phyloP scores from a whole-genome alignment of 2,329 filamentous ascomycete species.

The Drechslera avenae region DNA sequence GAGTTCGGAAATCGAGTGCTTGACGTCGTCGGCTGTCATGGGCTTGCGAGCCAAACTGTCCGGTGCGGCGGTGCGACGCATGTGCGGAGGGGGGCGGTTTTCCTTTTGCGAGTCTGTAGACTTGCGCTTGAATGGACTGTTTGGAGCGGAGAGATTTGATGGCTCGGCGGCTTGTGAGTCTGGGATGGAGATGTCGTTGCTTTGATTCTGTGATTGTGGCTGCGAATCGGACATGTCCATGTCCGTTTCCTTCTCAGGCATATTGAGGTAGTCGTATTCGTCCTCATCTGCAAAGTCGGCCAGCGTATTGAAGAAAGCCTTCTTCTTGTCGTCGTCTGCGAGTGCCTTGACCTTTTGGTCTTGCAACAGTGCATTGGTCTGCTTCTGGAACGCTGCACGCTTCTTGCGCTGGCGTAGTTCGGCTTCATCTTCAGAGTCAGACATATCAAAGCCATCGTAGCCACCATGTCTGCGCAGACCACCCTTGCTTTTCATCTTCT shows the following conservation, averaged over 20 bases:
- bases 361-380: constrained; percentile 84
- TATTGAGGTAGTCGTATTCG: constrained; percentile 75
- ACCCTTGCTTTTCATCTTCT: constrained; percentile 77
- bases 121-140: constrained; percentile 48
- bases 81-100: constrained; percentile 59
- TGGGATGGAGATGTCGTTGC: constrained; percentile 32
- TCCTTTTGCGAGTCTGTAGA: constrained; percentile 51
- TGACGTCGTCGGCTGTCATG: constrained; percentile 76
- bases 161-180: constrained; percentile 46
- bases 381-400: constrained; percentile 84
- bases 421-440: constrained; percentile 87
- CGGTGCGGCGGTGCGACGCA: constrained; percentile 64
- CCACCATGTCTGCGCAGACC: constrained; percentile 79
- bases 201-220: constrained; percentile 14
- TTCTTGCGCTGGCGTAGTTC: constrained; percentile 80
- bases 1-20: constrained; percentile 80
- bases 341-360: constrained; percentile 93
- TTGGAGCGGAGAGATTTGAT: constrained; percentile 7
- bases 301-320: constrained; percentile 87
- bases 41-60: constrained; percentile 66
- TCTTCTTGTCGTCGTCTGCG: constrained; percentile 83
- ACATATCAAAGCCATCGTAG: constrained; percentile 70
- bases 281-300: constrained; percentile 77
- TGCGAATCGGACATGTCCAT: constrained; percentile 39
- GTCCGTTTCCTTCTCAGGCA: constrained; percentile 43